A percentile compares a stretch with the other conserved stretches of the same genome.
Evolutionary conservation across 108 stramenopile species (phyloP).

Genomic region (Discostella pseudostelligera): DNA sequence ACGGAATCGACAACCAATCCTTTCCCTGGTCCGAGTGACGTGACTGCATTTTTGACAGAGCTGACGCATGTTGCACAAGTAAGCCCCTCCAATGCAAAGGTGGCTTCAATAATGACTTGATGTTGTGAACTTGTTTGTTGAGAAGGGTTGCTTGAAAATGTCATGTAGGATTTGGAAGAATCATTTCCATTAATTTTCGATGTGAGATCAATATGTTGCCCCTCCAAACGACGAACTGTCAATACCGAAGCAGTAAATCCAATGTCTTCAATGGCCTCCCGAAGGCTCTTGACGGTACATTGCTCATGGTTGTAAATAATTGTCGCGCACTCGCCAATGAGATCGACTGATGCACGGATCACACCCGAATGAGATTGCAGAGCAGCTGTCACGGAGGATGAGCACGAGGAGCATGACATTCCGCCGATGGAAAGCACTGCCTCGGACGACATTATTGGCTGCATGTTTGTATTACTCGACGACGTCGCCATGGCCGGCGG

Average conservation of each 20-base stretch:
- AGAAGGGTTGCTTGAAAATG: constrained; percentile 9
- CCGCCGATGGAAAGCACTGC: constrained; percentile 44
- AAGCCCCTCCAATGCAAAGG: constrained; percentile 48
- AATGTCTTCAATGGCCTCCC: constrained; percentile 31
- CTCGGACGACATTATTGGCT: too few species aligned
- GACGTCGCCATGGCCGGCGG: too few species aligned
- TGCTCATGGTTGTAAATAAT: constrained; percentile 15
- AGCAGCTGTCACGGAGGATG: constrained; percentile 37
- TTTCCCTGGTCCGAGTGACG: constrained; percentile 17
- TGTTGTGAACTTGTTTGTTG: neutral
- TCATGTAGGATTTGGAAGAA: constrained; percentile 19
- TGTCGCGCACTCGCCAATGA: constrained; percentile 28
- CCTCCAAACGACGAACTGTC: constrained; percentile 9
- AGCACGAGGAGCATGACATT: constrained; percentile 58
- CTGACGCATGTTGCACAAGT: constrained; percentile 48
- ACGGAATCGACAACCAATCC: constrained; percentile 40
- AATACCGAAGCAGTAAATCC: constrained; percentile 42
- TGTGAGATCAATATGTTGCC: neutral
- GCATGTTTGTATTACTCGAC: too few species aligned
- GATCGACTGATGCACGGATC: constrained; percentile 24
- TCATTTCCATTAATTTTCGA: constrained; percentile 8
- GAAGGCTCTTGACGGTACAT: constrained; percentile 19
- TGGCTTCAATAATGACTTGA: constrained; percentile 18
- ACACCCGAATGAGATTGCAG: constrained; percentile 26
- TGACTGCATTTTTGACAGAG: constrained; percentile 40